Conservation (phyloP, 1,284 basidiomycete species). For the Irpex rosettiformis region DNA sequence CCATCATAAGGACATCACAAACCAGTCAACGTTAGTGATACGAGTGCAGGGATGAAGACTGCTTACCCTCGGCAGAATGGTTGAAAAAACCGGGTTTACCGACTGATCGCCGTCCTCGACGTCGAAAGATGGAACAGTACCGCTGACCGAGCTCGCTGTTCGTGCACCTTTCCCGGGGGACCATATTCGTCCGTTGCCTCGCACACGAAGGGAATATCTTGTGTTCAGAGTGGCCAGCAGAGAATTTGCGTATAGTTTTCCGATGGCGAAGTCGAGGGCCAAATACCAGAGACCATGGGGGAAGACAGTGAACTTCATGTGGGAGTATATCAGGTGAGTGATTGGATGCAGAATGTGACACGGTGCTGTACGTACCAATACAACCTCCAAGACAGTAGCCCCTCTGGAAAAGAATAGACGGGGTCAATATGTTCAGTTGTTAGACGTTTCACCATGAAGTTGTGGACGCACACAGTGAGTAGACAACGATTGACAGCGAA, state of each 20-base stretch:
- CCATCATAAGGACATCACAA: too few relatives aligned
- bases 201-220: conserved; percentile 11
- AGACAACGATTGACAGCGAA: conserved; percentile 15
- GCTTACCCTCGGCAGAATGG: not conserved
- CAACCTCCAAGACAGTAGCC: conserved; percentile 11
- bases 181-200: not conserved
- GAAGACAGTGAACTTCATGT: conserved; percentile 9
- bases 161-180: not conserved
- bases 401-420: not conserved
- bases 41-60: too few relatives aligned
- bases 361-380: conserved; percentile 4
- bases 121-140: not conserved
- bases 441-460: not conserved
- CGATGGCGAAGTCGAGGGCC: conserved; percentile 15
- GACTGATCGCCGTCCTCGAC: not conserved
- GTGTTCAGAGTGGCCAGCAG: conserved; percentile 16
- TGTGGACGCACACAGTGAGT: conserved; percentile 11
- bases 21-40: too few relatives aligned
- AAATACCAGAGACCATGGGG: conserved; percentile 14
- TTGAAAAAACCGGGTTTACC: not conserved
- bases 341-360: not conserved
- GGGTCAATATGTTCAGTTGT: not conserved
- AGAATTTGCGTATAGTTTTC: conserved; percentile 17
- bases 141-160: not conserved
- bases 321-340: not conserved